Conservation (phyloP, 768 basidiomycete species). For the Leccinum ochraceum region DNA sequence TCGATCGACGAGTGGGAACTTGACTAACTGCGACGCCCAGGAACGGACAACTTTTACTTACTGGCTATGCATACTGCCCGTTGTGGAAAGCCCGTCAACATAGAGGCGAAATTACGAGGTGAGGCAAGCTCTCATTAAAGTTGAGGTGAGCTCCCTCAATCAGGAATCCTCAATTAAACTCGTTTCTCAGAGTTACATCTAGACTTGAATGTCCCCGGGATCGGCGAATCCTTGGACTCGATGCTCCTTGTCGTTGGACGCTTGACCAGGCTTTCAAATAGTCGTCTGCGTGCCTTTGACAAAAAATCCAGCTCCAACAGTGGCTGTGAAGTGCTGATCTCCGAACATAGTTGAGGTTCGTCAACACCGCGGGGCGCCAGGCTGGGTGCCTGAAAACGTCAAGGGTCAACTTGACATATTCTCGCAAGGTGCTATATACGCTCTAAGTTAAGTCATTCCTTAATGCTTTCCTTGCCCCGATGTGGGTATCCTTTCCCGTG, state of each 20-base stretch:
- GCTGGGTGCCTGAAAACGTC: conserved; percentile 10
- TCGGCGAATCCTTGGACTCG: neutral
- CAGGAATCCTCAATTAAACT: conserved; percentile 3
- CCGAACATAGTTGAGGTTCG: neutral
- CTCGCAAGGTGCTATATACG: neutral
- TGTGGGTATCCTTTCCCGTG: conserved; percentile 7
- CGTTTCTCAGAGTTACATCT: neutral
- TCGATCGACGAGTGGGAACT: neutral
- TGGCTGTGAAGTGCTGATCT: conserved; percentile 3
- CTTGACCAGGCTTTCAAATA: neutral
- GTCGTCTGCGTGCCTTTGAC: neutral
- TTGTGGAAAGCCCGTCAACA: conserved; percentile 5
- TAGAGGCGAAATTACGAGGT: neutral
- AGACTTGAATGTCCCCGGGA: conserved; percentile 4
- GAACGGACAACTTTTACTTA: conserved; percentile 1
- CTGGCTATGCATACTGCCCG: neutral
- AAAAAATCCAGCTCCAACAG: conserved; percentile 1
- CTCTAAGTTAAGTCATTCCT: neutral
- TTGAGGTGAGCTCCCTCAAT: conserved; percentile 1
- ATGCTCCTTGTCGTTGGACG: neutral
- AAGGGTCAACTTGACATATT: neutral
- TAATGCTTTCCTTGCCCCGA: neutral
- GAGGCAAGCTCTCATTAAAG: neutral
- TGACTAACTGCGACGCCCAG: conserved; percentile 5
- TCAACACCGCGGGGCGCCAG: conserved; percentile 6